Conservation (phyloP, 2,329 filamentous ascomycete genomes). For the Cadophora sp. region DNA sequence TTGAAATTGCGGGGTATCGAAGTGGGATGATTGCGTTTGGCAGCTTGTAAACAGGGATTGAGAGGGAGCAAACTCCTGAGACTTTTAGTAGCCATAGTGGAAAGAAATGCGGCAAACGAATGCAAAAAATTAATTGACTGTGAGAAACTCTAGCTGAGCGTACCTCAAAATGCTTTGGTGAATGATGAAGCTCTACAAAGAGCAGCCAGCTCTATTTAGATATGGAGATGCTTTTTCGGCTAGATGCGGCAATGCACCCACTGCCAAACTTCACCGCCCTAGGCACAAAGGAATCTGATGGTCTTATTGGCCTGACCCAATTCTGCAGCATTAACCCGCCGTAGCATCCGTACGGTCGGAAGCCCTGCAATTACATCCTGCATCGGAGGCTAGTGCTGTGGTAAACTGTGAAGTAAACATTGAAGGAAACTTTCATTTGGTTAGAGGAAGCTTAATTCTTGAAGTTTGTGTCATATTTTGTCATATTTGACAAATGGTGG, state of each 20-base stretch:
- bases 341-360: too few relatives aligned
- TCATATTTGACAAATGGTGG: neutral
- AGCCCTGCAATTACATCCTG: neutral
- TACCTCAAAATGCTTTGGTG: neutral
- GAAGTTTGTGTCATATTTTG: neutral
- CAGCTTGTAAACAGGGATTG: constrained; percentile 34
- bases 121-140: neutral
- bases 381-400: neutral
- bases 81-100: constrained; percentile 37
- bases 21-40: constrained; percentile 28
- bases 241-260: neutral
- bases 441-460: neutral
- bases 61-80: constrained; percentile 36
- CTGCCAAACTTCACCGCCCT: neutral
- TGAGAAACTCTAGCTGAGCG: neutral
- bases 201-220: neutral
- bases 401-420: neutral
- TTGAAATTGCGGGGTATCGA: constrained; percentile 39
- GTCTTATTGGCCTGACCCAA: too few relatives aligned
- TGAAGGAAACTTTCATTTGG: neutral
- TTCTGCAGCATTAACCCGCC: too few relatives aligned
- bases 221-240: neutral
- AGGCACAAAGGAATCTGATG: too few relatives aligned
- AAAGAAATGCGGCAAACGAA: constrained; percentile 6
- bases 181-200: neutral